A percentile compares a stretch with the other conserved stretches of the same genome.
Evolutionary conservation across 2,329 filamentous ascomycete genomes (phyloP).

Genomic region (Penicillium sp.): DNA sequence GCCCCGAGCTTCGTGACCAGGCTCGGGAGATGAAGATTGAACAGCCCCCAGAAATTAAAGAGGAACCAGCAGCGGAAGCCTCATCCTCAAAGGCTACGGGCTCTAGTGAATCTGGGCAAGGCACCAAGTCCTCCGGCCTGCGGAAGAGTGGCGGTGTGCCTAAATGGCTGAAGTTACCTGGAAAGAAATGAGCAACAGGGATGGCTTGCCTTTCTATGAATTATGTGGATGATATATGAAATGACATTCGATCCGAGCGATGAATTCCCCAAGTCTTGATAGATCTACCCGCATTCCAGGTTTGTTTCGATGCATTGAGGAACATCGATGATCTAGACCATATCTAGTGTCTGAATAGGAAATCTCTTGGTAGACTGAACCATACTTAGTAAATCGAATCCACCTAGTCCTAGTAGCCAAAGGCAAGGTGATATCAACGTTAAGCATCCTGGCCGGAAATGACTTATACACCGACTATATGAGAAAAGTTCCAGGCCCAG

Average conservation of each 20-base stretch:
- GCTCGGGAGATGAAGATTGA: conserved; percentile 67
- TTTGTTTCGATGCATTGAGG: background rate
- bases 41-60: conserved; percentile 52
- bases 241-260: background rate
- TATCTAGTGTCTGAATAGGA: background rate
- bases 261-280: background rate
- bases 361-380: background rate
- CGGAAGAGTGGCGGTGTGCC: conserved; percentile 54
- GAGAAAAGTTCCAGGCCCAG: background rate
- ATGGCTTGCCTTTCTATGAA: background rate
- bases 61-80: conserved; percentile 33
- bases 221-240: background rate
- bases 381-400: no score
- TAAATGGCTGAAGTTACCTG: conserved; percentile 73
- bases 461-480: no score
- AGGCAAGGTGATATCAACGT: no score
- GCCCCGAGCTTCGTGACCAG: conserved; percentile 61
- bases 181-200: conserved; percentile 64
- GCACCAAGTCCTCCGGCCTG: conserved; percentile 33
- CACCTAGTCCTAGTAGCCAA: no score
- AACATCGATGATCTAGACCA: background rate
- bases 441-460: no score
- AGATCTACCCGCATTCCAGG: background rate
- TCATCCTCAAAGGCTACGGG: conserved; percentile 13
- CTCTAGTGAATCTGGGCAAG: conserved; percentile 36